phyloP scores from a whole-genome alignment of 257 asterid species.

The Voacanga thouarsii region DNA sequence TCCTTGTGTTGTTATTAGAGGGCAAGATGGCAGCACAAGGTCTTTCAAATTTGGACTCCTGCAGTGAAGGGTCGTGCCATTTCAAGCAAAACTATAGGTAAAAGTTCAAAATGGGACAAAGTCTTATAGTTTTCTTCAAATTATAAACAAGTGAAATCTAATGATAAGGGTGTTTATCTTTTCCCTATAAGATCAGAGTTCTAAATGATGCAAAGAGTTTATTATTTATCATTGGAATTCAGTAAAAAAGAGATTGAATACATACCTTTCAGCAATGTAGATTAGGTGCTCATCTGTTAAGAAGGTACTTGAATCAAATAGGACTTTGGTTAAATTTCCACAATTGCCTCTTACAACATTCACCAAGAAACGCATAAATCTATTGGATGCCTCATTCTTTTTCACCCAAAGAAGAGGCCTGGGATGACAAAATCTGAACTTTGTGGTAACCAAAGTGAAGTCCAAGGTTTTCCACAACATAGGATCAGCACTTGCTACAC shows the following conservation, averaged over 20 bases:
- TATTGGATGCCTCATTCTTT: background rate
- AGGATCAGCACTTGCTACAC: background rate
- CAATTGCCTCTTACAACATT: background rate
- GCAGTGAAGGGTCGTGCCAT: background rate
- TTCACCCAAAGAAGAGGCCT: background rate
- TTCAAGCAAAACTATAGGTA: background rate
- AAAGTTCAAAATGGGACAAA: background rate
- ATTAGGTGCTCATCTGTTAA: background rate
- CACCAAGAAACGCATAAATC: background rate
- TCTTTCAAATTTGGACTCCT: background rate
- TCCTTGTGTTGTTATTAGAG: background rate
- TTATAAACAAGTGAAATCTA: too few relatives aligned
- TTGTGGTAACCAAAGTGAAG: background rate
- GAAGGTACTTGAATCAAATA: background rate
- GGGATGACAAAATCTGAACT: too few relatives aligned
- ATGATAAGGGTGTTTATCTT: too few relatives aligned
- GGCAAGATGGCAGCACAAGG: background rate
- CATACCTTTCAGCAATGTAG: background rate
- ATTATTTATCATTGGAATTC: too few relatives aligned
- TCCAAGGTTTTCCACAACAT: background rate
- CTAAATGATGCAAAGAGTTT: too few relatives aligned
- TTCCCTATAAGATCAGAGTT: too few relatives aligned
- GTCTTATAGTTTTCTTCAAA: too few relatives aligned
- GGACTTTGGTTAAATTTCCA: background rate
- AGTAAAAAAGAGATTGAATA: background rate